Percentiles rank a stretch among this genome's conserved stretches.
These are phyloP conservation scores for Monascus purpureus DNA, from an alignment of 495 filamentous ascomycete species.

Conservation along the genomic window DNA sequence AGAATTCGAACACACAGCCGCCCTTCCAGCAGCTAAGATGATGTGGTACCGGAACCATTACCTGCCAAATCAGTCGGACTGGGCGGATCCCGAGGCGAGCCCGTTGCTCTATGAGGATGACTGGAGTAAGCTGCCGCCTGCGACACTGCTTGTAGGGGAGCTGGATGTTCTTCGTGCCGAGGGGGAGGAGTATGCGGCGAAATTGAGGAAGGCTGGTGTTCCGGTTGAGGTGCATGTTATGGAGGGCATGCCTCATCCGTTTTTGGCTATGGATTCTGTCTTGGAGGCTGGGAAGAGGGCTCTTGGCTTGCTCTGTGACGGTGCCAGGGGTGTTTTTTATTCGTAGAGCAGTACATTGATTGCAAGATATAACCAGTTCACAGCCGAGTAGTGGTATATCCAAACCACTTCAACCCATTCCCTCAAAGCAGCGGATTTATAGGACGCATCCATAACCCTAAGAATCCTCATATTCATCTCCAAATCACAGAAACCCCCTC, in stretches of 20 bases:
- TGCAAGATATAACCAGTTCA: too few relatives aligned
- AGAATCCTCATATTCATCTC: too few relatives aligned
- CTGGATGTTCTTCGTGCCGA: constrained; percentile 40
- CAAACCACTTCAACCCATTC: too few relatives aligned
- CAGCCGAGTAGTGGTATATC: too few relatives aligned
- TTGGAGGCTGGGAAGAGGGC: constrained; percentile 37
- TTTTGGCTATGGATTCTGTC: constrained; percentile 44
- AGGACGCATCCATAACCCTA: too few relatives aligned
- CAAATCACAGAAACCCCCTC: too few relatives aligned
- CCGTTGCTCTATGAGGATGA: constrained; percentile 36
- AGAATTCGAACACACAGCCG: constrained; percentile 34
- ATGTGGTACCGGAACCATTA: constrained; percentile 45
- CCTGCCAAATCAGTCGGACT: constrained; percentile 29
- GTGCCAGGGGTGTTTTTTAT: constrained; percentile 30
- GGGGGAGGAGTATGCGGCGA: constrained; percentile 34
- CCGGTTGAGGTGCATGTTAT: constrained; percentile 41
- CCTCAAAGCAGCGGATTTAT: too few relatives aligned
- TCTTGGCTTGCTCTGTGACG: constrained; percentile 40
- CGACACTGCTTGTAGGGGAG: constrained; percentile 41
- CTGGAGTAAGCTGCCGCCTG: constrained; percentile 34
- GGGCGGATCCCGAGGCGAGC: constrained; percentile 38
- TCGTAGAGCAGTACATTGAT: too few relatives aligned
- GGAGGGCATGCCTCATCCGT: constrained; percentile 49
- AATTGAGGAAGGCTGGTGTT: constrained; percentile 36
- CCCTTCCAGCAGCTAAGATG: constrained; percentile 41